These are phyloP conservation scores for Suillus discolor DNA, from an alignment of 768 basidiomycete genomes.

Conservation along the genomic window DNA sequence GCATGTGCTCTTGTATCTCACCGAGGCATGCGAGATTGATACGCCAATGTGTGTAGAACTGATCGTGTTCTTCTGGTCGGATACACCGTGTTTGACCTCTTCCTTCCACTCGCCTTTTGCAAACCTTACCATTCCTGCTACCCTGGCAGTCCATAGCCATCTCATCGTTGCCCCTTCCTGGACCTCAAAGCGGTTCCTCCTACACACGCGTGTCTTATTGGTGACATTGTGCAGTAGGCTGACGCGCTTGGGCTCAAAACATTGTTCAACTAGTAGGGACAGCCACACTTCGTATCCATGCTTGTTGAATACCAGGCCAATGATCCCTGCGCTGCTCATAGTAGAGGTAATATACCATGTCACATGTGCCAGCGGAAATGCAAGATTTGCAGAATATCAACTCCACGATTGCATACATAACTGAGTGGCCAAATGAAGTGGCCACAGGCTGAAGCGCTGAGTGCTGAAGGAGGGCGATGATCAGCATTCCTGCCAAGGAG, in stretches of 20 bases:
- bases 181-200: slow-evolving; percentile 66
- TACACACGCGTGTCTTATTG: slow-evolving; percentile 67
- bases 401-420: slow-evolving; percentile 31
- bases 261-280: slow-evolving; percentile 60
- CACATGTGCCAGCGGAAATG: slow-evolving; percentile 15
- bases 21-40: slow-evolving; percentile 80
- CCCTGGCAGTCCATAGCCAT: slow-evolving; percentile 90
- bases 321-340: slow-evolving; percentile 63
- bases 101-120: slow-evolving; percentile 11
- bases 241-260: slow-evolving; percentile 64
- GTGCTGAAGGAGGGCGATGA: background rate
- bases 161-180: slow-evolving; percentile 78
- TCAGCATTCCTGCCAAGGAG: background rate
- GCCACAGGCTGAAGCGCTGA: background rate
- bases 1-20: slow-evolving; percentile 81
- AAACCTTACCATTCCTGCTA: slow-evolving; percentile 77
- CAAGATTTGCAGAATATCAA: slow-evolving; percentile 42
- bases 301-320: slow-evolving; percentile 76
- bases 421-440: background rate
- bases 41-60: slow-evolving; percentile 94
- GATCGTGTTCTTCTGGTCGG: slow-evolving; percentile 50
- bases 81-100: slow-evolving; percentile 18
- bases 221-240: slow-evolving; percentile 66
- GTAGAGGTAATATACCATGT: slow-evolving; percentile 52
- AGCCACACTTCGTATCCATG: slow-evolving; percentile 68